Evolutionary conservation across 2,329 filamentous ascomycete species (phyloP).

Genomic region (Fusarium neocosmosporiellum): DNA sequence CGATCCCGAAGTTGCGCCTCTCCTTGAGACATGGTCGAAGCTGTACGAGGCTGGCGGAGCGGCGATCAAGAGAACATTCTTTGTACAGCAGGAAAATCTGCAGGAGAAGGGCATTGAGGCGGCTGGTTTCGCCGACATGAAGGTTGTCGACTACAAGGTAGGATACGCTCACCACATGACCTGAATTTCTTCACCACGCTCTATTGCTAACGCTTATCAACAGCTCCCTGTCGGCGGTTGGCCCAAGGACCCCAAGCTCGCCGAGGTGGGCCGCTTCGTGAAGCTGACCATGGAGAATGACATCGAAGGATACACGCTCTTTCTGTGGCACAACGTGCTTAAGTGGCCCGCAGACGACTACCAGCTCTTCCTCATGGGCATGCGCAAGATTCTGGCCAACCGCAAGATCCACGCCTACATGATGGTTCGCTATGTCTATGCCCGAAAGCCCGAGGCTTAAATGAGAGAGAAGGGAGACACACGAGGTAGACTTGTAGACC

Average conservation of each 20-base stretch:
- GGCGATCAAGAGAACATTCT: conserved; percentile 20
- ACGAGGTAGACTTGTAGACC: background rate
- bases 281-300: conserved; percentile 39
- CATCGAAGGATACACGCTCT: conserved; percentile 36
- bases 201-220: background rate
- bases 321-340: conserved; percentile 34
- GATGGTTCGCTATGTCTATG: conserved; percentile 37
- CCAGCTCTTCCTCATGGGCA: conserved; percentile 19
- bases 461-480: background rate
- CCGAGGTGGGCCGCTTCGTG: conserved; percentile 33
- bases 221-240: conserved; percentile 38
- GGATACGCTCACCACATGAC: background rate
- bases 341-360: conserved; percentile 37
- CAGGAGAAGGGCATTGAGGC: conserved; percentile 29
- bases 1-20: conserved; percentile 20
- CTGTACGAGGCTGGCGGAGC: conserved; percentile 22
- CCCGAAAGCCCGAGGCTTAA: conserved; percentile 20
- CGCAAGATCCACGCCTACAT: conserved; percentile 35
- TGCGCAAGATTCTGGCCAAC: conserved; percentile 27
- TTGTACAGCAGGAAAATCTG: conserved; percentile 23
- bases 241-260: conserved; percentile 36
- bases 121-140: conserved; percentile 35
- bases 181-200: background rate
- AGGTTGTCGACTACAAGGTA: conserved; percentile 34
- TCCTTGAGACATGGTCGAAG: conserved; percentile 17